These are phyloP conservation scores for Xanthoceras sorbifolium DNA, from an alignment of 345 rosid genomes.

Conservation along the genomic window DNA sequence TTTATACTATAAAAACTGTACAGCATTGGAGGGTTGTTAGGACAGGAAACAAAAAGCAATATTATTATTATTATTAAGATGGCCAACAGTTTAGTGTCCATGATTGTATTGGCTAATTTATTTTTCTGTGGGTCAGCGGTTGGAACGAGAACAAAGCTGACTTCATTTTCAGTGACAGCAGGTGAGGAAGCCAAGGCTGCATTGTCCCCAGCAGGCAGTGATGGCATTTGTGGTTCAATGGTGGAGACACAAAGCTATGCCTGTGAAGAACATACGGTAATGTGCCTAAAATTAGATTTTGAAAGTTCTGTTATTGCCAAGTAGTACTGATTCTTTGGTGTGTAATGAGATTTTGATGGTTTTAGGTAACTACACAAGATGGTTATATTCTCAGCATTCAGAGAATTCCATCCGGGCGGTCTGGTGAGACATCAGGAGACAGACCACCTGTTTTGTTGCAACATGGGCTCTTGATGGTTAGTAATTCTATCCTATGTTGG, in stretches of 20 bases:
- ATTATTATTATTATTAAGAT: background rate
- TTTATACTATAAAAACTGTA: background rate
- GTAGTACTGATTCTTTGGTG: background rate
- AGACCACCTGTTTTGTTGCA: constrained; percentile 51
- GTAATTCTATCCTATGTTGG: background rate
- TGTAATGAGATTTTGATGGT: constrained; percentile 3
- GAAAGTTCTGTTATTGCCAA: too few relatives aligned
- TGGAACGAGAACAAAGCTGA: constrained; percentile 21
- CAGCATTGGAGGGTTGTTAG: background rate
- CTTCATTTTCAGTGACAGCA: background rate
- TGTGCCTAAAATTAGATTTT: background rate
- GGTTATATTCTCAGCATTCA: constrained; percentile 61
- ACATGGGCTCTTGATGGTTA: constrained; percentile 53
- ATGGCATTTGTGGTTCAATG: constrained; percentile 41
- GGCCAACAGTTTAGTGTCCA: background rate
- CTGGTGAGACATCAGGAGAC: constrained; percentile 28
- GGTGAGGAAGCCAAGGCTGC: constrained; percentile 14
- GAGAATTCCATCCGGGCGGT: constrained; percentile 47
- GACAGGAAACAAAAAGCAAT: background rate
- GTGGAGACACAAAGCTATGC: constrained; percentile 36
- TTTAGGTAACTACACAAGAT: constrained; percentile 57
- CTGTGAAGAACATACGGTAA: constrained; percentile 45
- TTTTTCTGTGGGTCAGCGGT: constrained; percentile 22
- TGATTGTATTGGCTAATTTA: background rate
- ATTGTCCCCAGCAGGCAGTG: constrained; percentile 10